These are phyloP conservation scores for Fusarium coffeatum DNA, from an alignment of 2,329 filamentous ascomycete genomes.

Conservation along the genomic window DNA sequence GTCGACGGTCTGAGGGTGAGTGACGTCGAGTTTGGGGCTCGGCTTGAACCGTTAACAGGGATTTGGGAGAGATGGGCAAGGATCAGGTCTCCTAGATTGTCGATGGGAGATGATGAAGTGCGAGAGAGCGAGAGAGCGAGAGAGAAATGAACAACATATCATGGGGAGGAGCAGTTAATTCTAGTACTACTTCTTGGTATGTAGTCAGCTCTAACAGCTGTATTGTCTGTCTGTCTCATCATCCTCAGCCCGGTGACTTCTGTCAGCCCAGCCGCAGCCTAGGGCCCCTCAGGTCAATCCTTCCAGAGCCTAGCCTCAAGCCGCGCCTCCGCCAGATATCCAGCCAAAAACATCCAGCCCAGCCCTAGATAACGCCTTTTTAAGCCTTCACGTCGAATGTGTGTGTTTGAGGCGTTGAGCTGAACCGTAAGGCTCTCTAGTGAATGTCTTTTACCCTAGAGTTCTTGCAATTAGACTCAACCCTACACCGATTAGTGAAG, in stretches of 20 bases:
- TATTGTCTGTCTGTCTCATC: constrained; percentile 12
- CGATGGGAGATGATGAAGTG: constrained; percentile 13
- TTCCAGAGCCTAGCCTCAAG: constrained; percentile 30
- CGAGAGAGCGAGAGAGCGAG: background rate
- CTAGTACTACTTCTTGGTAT: background rate
- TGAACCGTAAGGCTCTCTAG: constrained; percentile 10
- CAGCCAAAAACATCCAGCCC: constrained; percentile 36
- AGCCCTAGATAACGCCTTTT: constrained; percentile 27
- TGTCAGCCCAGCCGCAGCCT: constrained; percentile 40
- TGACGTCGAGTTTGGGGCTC: constrained; percentile 39
- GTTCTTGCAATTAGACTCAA: background rate
- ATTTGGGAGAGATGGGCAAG: constrained; percentile 6
- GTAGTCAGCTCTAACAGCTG: constrained; percentile 3
- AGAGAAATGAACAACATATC: constrained; percentile 14
- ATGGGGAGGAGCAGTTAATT: background rate
- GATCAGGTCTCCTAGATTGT: background rate
- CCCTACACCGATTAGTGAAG: constrained; percentile 4
- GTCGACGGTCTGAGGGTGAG: constrained; percentile 13
- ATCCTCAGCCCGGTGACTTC: constrained; percentile 27
- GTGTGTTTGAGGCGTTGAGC: background rate
- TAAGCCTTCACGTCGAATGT: constrained; percentile 28
- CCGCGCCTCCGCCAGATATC: constrained; percentile 39
- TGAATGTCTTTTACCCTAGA: background rate
- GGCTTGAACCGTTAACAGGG: constrained; percentile 29
- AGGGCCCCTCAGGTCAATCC: constrained; percentile 25